phyloP scores from a whole-genome alignment of 192 early-diverging fungal genomes.

The Backusella mclennaniae region DNA sequence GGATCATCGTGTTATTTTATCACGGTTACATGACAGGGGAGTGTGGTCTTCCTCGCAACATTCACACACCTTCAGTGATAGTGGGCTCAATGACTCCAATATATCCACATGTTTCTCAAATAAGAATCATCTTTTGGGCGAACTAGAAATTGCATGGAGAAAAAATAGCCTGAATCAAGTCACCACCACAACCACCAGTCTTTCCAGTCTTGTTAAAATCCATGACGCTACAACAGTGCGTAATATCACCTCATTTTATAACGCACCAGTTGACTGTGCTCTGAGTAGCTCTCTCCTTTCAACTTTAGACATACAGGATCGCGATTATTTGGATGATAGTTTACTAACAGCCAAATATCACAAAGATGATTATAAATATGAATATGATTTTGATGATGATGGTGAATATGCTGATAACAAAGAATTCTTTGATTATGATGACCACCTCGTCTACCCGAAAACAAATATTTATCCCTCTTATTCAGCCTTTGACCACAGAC shows the following conservation, averaged over 20 bases:
- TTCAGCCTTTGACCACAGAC: not conserved
- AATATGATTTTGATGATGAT: not conserved
- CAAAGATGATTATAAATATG: not conserved
- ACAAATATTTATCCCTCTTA: not conserved
- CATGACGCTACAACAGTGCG: slow-evolving; percentile 10
- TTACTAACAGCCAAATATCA: not conserved
- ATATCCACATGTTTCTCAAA: not conserved
- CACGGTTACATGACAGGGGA: slow-evolving; percentile 14
- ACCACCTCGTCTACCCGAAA: not conserved
- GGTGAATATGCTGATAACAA: not conserved
- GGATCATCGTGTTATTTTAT: slow-evolving; percentile 34
- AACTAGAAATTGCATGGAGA: slow-evolving; percentile 50
- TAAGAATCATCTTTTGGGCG: slow-evolving; percentile 39
- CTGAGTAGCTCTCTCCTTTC: slow-evolving; percentile 11
- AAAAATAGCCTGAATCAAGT: slow-evolving; percentile 19
- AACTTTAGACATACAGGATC: not conserved
- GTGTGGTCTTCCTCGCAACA: not conserved
- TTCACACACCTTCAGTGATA: not conserved
- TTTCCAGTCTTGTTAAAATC: slow-evolving; percentile 3
- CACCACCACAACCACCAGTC: not conserved
- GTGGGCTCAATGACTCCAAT: not conserved
- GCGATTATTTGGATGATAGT: not conserved
- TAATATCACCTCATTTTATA: slow-evolving; percentile 28
- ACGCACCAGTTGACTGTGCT: slow-evolving; percentile 16
- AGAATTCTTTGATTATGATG: not conserved